phyloP scores from a whole-genome alignment of 441 rosid genomes.

The Croton laevigatus region DNA sequence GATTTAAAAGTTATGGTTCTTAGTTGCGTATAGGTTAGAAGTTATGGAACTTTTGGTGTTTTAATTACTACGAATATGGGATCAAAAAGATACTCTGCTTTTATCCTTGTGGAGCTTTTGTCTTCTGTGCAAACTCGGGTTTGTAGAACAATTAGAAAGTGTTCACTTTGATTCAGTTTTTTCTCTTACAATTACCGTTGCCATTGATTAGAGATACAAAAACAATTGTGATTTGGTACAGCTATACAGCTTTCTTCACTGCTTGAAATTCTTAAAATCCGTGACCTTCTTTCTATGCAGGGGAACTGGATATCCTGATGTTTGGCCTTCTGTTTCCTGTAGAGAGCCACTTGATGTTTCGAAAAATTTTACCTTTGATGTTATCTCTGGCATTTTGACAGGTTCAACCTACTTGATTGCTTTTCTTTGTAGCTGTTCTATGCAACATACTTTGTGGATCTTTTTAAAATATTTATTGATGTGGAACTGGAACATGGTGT shows the following conservation, averaged over 20 bases:
- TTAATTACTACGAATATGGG: background rate
- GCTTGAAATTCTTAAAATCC: conserved; percentile 15
- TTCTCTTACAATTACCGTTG: background rate
- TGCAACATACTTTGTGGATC: background rate
- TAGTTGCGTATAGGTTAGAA: background rate
- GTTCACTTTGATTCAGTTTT: background rate
- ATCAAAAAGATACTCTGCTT: background rate
- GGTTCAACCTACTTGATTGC: conserved; percentile 38
- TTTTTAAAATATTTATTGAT: background rate
- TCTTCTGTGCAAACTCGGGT: background rate
- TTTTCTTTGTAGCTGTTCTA: background rate
- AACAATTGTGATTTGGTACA: background rate
- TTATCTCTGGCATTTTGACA: conserved; percentile 79
- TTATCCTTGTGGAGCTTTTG: background rate
- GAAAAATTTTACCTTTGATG: conserved; percentile 75
- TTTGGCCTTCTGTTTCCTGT: conserved; percentile 90
- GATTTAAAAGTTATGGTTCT: background rate
- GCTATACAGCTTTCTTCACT: background rate
- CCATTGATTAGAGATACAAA: background rate
- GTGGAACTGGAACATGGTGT: background rate
- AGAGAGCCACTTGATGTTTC: conserved; percentile 96
- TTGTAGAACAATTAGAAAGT: background rate
- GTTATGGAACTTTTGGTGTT: background rate
- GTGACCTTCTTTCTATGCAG: conserved; percentile 44
- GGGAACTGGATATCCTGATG: conserved; percentile 89